Percentiles rank a stretch among this genome's conserved stretches.
phyloP scores from a whole-genome alignment of 2,329 filamentous ascomycete species.

The Sclerotinia sclerotiorum region DNA sequence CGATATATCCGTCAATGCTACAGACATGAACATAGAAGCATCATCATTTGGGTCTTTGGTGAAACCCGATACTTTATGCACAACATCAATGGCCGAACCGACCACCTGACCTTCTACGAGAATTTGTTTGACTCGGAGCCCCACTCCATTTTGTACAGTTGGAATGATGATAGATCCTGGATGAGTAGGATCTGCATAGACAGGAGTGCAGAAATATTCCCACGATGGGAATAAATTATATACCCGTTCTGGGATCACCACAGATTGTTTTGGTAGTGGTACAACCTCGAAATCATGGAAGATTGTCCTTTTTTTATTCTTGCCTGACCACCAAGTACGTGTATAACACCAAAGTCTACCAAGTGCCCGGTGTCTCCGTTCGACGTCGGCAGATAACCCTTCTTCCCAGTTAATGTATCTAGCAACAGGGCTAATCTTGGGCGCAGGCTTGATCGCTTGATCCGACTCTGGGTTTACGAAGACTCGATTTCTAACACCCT shows the following conservation, averaged over 20 bases:
- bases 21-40: not conserved
- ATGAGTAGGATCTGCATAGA: slow-evolving; percentile 25
- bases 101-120: slow-evolving; percentile 28
- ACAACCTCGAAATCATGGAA: slow-evolving; percentile 32
- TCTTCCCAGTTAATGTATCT: slow-evolving; percentile 59
- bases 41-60: not conserved
- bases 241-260: slow-evolving; percentile 4
- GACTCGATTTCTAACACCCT: slow-evolving; percentile 59
- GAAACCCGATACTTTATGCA: slow-evolving; percentile 19
- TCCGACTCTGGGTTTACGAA: slow-evolving; percentile 61
- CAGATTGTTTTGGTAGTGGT: slow-evolving; percentile 10
- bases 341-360: slow-evolving; percentile 62
- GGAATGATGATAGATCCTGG: slow-evolving; percentile 26
- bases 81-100: slow-evolving; percentile 23
- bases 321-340: slow-evolving; percentile 31
- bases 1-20: slow-evolving; percentile 14
- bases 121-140: slow-evolving; percentile 27
- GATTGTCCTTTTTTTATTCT: slow-evolving; percentile 32
- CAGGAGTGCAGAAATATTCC: slow-evolving; percentile 21
- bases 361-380: slow-evolving; percentile 58
- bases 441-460: slow-evolving; percentile 54
- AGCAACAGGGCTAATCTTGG: slow-evolving; percentile 69
- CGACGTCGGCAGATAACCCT: slow-evolving; percentile 56
- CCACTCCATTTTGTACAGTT: not conserved
- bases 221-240: not conserved